A percentile compares a stretch with the other conserved stretches of the same genome.
phyloP scores from a whole-genome alignment of 2,329 filamentous ascomycete species.

The Trichoderma sp. region DNA sequence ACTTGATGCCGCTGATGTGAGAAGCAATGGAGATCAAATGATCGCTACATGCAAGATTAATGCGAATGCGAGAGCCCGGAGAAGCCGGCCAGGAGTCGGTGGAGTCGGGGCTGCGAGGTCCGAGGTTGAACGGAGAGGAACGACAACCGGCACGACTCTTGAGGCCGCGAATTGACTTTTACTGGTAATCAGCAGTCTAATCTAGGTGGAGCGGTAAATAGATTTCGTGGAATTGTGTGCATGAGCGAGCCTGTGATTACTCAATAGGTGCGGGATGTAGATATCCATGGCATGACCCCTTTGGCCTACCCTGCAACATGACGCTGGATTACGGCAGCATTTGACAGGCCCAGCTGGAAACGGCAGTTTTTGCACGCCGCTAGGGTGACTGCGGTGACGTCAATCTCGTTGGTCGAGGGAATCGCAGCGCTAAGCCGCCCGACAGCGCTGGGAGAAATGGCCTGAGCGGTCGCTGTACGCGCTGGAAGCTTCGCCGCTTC shows the following conservation, averaged over 20 bases:
- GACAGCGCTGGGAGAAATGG: neutral
- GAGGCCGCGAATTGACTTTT: neutral
- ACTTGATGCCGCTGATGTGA: neutral
- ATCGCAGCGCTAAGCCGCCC: neutral
- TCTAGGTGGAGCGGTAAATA: too few relatives aligned
- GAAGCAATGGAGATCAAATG: neutral
- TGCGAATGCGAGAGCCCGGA: neutral
- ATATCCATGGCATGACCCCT: neutral
- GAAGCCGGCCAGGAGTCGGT: slow-evolving; percentile 1
- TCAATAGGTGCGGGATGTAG: neutral
- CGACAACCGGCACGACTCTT: neutral
- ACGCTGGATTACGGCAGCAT: neutral
- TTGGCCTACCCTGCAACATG: neutral
- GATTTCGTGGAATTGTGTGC: neutral
- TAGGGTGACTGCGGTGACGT: slow-evolving; percentile 12
- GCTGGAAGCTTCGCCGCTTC: neutral
- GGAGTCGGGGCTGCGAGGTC: neutral
- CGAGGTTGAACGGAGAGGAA: neutral
- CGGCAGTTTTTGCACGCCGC: neutral
- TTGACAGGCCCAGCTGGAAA: neutral
- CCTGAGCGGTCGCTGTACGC: neutral
- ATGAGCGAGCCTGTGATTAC: neutral
- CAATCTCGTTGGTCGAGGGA: neutral
- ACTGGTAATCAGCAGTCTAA: too few relatives aligned
- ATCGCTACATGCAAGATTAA: neutral